phyloP scores from a whole-genome alignment of 2,329 filamentous ascomycete genomes.

The Pyrenochaeta sp. region DNA sequence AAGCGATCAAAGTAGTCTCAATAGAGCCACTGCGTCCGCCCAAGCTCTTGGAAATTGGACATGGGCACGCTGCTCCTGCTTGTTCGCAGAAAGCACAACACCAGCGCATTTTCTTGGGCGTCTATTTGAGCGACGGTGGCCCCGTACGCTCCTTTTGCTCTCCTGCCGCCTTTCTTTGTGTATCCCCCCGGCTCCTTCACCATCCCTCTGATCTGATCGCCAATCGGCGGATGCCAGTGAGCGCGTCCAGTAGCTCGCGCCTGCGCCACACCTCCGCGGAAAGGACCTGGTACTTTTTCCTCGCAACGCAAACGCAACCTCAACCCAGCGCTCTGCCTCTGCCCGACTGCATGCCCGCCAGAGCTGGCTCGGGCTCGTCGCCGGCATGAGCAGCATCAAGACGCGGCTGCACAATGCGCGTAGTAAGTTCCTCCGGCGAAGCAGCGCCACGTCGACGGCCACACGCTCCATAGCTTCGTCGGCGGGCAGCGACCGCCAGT shows the following conservation, averaged over 20 bases:
- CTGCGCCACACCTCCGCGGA: conserved; percentile 18
- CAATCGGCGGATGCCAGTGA: background rate
- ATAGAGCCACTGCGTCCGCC: conserved; percentile 5
- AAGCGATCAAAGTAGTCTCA: conserved; percentile 8
- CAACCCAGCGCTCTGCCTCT: background rate
- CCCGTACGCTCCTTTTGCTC: conserved; percentile 5
- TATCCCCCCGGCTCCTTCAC: background rate
- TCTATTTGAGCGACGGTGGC: background rate
- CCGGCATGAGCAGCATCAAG: conserved; percentile 48
- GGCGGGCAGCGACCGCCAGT: conserved; percentile 33
- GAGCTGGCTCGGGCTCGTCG: conserved; percentile 30
- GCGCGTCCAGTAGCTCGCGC: background rate
- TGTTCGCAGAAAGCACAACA: conserved; percentile 17
- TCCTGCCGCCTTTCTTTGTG: conserved; percentile 6
- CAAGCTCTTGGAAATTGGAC: conserved; percentile 18
- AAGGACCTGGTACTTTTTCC: background rate
- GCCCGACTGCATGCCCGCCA: conserved; percentile 27
- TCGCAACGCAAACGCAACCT: conserved; percentile 1
- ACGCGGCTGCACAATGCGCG: conserved; percentile 42
- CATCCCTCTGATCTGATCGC: background rate
- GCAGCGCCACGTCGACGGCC: conserved; percentile 36
- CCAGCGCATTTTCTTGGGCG: conserved; percentile 11
- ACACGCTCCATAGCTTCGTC: conserved; percentile 36
- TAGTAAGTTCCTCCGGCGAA: conserved; percentile 39
- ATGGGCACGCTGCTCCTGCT: conserved; percentile 12